Percentiles rank a stretch among this genome's conserved stretches.
Evolutionary conservation across 768 basidiomycete genomes (phyloP).

Genomic region (Suillus subaureus): DNA sequence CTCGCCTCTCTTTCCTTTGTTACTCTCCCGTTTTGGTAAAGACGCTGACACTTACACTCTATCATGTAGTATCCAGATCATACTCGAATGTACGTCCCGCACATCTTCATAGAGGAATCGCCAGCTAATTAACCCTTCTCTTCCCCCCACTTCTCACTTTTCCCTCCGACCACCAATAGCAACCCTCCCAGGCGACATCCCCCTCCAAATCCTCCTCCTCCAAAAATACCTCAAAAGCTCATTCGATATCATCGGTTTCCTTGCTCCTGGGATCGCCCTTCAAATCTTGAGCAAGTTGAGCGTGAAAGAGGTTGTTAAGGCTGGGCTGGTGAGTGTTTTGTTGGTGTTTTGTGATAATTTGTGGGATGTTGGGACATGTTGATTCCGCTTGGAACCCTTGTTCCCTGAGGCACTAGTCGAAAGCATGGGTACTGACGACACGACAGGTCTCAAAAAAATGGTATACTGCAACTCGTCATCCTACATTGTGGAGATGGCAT

Average conservation of each 20-base stretch:
- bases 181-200: slow-evolving; percentile 83
- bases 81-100: slow-evolving; percentile 27
- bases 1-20: not conserved
- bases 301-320: slow-evolving; percentile 61
- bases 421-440: slow-evolving; percentile 6
- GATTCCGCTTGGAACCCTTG: not conserved
- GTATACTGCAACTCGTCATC: slow-evolving; percentile 50
- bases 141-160: slow-evolving; percentile 6
- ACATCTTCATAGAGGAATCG: not conserved
- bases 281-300: slow-evolving; percentile 60
- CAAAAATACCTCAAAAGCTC: slow-evolving; percentile 84
- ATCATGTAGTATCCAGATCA: slow-evolving; percentile 28
- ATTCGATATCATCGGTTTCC: slow-evolving; percentile 77
- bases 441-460: slow-evolving; percentile 45
- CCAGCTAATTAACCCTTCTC: not conserved
- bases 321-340: slow-evolving; percentile 36
- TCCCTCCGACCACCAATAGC: slow-evolving; percentile 41
- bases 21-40: not conserved
- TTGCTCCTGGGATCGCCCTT: slow-evolving; percentile 67
- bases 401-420: not conserved
- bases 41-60: slow-evolving; percentile 11
- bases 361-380: not conserved
- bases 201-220: slow-evolving; percentile 78
- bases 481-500: slow-evolving; percentile 77
- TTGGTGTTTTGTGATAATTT: not conserved